Evolutionary conservation across 1,284 basidiomycete genomes (phyloP), one percentile per base, ranked within the genome.

Genomic region (Lignosus rhinocerotis): DNA sequence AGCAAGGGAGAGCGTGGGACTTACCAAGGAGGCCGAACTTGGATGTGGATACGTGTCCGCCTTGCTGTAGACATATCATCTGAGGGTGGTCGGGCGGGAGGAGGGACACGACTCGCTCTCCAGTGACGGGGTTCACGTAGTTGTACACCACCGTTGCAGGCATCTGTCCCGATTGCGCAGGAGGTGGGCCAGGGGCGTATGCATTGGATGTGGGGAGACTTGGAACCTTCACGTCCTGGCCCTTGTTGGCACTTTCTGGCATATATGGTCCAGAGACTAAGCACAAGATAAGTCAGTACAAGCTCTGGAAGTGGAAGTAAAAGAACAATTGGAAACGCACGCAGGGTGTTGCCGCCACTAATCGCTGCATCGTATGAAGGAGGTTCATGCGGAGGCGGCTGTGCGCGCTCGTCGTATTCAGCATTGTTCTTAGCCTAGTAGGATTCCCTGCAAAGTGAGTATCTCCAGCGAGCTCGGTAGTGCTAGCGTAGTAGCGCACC

Each of bases 41-140:
- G 19, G 86, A 83, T 41, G 82, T 71, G 9, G 78, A 72, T n/a
- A 85, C 67, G 69, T 93, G 90, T 21, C 72, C 72, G 6, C 90
- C 90, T n/a, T 81, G 72, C 68, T 92, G 91, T 31, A 92, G 70
- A 66, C 90, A 93, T 36, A 88, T 66, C 90, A 92, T 92, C 72
- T 90, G 84, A 0, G 90, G 91, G 68, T 92, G 86, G 60, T 84
- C 78, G 1, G 90, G 90, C 0, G 90, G 86, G 2, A 91, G 75
- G 2, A 81, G 71, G 1, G 84, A 81, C 5, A 76, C 70, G 42
- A 84, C 51, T n/a, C 73, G 68, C 32, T 82, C 76, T n/a, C 78
- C 76, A 0, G 80, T 81, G 1, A 44, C 38, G 7, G 82, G 79
- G 64, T 82, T 76, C 45, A 80, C 68, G 62, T 80, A 80, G 66